Percentiles rank a stretch among this genome's conserved stretches.
Conservation (phyloP, 2,329 filamentous ascomycete genomes). For the Aspergillus transmontanensis region DNA sequence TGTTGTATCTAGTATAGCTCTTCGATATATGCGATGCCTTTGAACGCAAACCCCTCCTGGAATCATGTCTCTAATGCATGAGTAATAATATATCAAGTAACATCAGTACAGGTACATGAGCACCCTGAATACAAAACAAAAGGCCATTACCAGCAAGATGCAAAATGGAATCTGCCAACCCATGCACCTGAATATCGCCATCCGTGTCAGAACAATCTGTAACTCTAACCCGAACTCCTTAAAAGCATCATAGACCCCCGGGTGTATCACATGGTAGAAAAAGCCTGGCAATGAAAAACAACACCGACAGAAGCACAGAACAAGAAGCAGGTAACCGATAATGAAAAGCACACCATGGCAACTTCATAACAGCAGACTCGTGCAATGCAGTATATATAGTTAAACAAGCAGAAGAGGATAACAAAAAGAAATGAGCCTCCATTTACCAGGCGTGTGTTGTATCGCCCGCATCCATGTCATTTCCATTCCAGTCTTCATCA, state of each 20-base stretch:
- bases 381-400: background rate
- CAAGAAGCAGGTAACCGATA: background rate
- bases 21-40: background rate
- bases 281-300: background rate
- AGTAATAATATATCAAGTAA: background rate
- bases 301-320: background rate
- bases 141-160: background rate
- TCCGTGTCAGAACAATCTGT: background rate
- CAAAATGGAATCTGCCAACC: too few relatives aligned
- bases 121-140: background rate
- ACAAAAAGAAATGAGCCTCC: background rate
- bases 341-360: background rate
- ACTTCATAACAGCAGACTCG: too few relatives aligned
- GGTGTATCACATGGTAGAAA: background rate
- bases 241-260: background rate
- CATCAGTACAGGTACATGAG: background rate
- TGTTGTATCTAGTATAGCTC: background rate
- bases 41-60: background rate
- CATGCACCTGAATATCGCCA: background rate
- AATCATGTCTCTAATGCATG: background rate
- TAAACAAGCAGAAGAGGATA: background rate
- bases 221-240: background rate
- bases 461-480: slow-evolving; percentile 35
- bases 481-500: slow-evolving; percentile 64
- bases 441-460: slow-evolving; percentile 28